phyloP scores from a whole-genome alignment of 345 rosid genomes.

The Eucalyptus polyanthemos region DNA sequence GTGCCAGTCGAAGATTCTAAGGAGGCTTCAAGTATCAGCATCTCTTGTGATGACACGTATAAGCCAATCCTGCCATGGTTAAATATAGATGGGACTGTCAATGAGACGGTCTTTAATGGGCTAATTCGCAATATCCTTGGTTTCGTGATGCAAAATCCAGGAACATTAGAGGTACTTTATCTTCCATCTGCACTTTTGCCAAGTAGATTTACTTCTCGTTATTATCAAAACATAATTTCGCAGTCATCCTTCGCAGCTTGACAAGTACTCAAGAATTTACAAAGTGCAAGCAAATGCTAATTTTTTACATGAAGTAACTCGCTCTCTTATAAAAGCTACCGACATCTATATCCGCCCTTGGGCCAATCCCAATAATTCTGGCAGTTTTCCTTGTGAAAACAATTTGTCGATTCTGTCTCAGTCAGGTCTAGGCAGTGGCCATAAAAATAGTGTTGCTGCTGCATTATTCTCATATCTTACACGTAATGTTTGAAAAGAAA shows the following conservation, averaged over 20 bases:
- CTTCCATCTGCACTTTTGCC: neutral
- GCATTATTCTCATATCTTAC: neutral
- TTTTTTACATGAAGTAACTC: neutral
- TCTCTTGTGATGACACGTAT: slow-evolving; percentile 6
- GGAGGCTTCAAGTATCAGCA: neutral
- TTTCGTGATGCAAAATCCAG: slow-evolving; percentile 74
- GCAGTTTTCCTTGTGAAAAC: neutral
- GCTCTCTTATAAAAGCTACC: neutral
- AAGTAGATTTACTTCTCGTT: neutral
- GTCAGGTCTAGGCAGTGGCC: neutral
- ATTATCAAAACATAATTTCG: neutral
- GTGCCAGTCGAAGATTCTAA: neutral
- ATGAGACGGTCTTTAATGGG: slow-evolving; percentile 48
- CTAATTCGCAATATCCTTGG: slow-evolving; percentile 71
- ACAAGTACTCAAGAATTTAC: neutral
- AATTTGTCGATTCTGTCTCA: neutral
- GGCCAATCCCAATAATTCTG: neutral
- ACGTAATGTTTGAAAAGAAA: neutral
- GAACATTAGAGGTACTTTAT: slow-evolving; percentile 55
- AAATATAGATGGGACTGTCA: slow-evolving; percentile 70
- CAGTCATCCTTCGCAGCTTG: neutral
- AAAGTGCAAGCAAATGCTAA: neutral
- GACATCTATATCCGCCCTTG: neutral
- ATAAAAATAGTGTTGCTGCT: neutral
- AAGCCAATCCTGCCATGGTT: slow-evolving; percentile 70